Evolutionary conservation across 805 yeast species (phyloP), one percentile per base, ranked within the genome.

Genomic region (Metschnikowia noctiluminum): DNA sequence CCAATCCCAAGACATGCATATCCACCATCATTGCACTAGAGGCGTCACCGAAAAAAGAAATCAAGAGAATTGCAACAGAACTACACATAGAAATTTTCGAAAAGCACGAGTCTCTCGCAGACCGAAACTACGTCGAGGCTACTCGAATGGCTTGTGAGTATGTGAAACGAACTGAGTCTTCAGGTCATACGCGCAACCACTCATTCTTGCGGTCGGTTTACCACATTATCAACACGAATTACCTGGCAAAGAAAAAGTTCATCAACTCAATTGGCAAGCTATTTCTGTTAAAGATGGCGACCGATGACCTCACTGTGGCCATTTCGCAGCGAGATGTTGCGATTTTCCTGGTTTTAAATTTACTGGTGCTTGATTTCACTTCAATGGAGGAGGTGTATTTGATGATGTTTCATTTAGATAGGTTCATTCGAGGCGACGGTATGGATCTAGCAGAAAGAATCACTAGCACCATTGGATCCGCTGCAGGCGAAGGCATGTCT

Each of bases 1-100:
- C 86, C 0, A 87, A 85, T 59, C 96, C 96, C 1, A 77, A 86
- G 48, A 58, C 78, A 5, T 80, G 89, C 57, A 77, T 84, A 6
- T 79, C 90, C 0, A 84, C 90, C 0, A 72, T 87, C 0, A 76
- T 88, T 48, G 92, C 92, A 0, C 67, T 89, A 34, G 82, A 83
- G 49, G 72, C 87, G 0, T 80, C 89, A 0, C 64, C 70, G 1
- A 64, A 69, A 14, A 61, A 60, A 3, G 60, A 64, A 10, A 71
- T 86, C 14, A 69, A 76, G 31, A 62, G 61, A 2, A 64, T 76
- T 10, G 89, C 90, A 0, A 49, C 70, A 0, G 73, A 71, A 0
- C 65, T 87, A 47, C 87, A 86, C 55, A 60, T 61, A 16, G 79
- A 75, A 8, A 57, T 89, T 3, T 80, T 77, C 55, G 84, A 78